phyloP scores from a whole-genome alignment of 352 stramenopile genomes.

The Globisporangium barbulae region DNA sequence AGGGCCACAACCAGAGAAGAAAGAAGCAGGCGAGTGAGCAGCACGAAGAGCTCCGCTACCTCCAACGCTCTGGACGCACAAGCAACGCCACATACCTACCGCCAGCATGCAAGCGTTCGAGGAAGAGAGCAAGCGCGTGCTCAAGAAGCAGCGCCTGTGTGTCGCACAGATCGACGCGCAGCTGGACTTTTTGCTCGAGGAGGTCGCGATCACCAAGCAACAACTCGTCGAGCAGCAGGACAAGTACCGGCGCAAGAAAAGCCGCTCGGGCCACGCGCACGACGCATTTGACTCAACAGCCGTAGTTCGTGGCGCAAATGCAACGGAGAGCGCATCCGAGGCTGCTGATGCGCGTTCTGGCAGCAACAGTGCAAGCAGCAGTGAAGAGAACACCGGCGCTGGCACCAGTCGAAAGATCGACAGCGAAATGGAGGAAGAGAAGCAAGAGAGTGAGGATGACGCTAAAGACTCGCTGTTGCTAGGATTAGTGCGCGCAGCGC shows the following conservation, averaged over 20 bases:
- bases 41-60: not conserved
- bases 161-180: slow-evolving; percentile 59
- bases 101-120: slow-evolving; percentile 50
- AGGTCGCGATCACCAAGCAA: slow-evolving; percentile 58
- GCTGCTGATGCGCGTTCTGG: slow-evolving; percentile 5
- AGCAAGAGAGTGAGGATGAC: not conserved
- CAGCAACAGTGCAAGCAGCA: slow-evolving; percentile 9
- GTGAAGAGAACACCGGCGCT: not conserved
- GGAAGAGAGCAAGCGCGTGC: slow-evolving; percentile 55
- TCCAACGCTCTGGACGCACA: slow-evolving; percentile 6
- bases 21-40: not conserved
- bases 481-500: not conserved
- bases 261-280: slow-evolving; percentile 10
- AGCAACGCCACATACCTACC: not conserved
- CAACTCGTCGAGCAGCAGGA: slow-evolving; percentile 55
- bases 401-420: not conserved
- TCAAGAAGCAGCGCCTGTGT: slow-evolving; percentile 72
- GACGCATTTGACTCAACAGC: not conserved
- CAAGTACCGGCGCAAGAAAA: slow-evolving; percentile 64
- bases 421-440: not conserved
- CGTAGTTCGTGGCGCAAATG: not conserved
- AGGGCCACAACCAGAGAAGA: not conserved
- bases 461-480: slow-evolving; percentile 7
- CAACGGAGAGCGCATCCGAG: not conserved
- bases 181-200: slow-evolving; percentile 54